phyloP scores from a whole-genome alignment of 257 asterid genomes.

The Thymus quinquecostatus region DNA sequence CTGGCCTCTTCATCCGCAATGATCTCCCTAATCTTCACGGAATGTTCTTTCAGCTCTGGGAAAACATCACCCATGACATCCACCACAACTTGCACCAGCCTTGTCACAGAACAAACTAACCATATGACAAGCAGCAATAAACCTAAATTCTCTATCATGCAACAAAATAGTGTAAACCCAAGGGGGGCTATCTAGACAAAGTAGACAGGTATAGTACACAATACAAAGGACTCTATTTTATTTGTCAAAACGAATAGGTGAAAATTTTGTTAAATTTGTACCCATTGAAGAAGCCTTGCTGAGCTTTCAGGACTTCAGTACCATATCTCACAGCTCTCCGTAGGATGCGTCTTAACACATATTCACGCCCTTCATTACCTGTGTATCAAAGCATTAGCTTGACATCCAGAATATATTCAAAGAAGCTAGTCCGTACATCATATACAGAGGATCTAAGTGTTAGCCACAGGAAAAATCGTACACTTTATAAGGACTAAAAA shows the following conservation, averaged over 20 bases:
- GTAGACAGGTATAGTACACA: conserved; percentile 1
- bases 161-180: conserved; percentile 13
- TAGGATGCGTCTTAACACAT: conserved; percentile 91
- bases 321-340: conserved; percentile 99
- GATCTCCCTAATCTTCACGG: conserved; percentile 60
- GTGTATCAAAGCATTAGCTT: conserved; percentile 32
- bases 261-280: conserved; percentile 36
- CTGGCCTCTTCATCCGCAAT: conserved; percentile 93
- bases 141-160: conserved; percentile 1
- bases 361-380: conserved; percentile 99
- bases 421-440: background rate
- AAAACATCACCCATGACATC: conserved; percentile 84
- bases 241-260: background rate
- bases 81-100: conserved; percentile 81
- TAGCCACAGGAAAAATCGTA: background rate
- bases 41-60: conserved; percentile 81
- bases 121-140: conserved; percentile 22
- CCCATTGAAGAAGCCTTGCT: conserved; percentile 87
- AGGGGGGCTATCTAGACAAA: background rate
- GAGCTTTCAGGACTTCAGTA: conserved; percentile 88
- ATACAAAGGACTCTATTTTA: background rate
- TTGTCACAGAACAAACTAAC: conserved; percentile 39
- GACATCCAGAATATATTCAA: background rate
- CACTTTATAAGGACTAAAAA: background rate
- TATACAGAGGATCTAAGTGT: background rate